phyloP scores from a whole-genome alignment of 352 stramenopile genomes.

The Chrysophaeum taylorii region DNA sequence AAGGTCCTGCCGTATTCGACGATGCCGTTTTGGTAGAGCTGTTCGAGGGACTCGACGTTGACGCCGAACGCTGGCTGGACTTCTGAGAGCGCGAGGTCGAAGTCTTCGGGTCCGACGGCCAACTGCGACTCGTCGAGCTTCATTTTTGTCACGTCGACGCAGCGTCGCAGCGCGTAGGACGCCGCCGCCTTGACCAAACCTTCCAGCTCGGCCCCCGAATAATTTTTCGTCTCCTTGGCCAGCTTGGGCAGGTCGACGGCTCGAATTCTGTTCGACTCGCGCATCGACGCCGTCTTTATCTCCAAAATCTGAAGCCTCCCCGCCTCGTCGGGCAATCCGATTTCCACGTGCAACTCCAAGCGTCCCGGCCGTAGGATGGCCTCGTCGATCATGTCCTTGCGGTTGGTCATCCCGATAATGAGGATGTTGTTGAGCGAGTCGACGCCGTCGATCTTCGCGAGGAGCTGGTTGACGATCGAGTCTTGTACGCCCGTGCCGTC shows the following conservation, averaged over 20 bases:
- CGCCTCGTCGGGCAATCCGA: conserved; percentile 87
- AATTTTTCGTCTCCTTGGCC: conserved; percentile 94
- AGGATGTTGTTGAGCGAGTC: conserved; percentile 98
- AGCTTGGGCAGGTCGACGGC: conserved; percentile 62
- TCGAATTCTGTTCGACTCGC: conserved; percentile 50
- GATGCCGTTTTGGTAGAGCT: conserved; percentile 89
- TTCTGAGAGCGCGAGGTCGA: conserved; percentile 80
- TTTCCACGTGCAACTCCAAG: conserved; percentile 98
- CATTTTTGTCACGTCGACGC: conserved; percentile 62
- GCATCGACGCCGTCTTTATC: conserved; percentile 90
- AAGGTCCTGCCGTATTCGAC: conserved; percentile 88
- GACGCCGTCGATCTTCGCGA: conserved; percentile 98
- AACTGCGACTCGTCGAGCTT: conserved; percentile 53
- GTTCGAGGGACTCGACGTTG: conserved; percentile 79
- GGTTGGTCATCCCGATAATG: conserved; percentile 99
- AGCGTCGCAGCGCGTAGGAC: conserved; percentile 61
- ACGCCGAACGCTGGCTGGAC: conserved; percentile 94
- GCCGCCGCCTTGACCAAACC: conserved; percentile 86
- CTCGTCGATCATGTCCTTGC: conserved; percentile 94
- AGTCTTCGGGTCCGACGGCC: conserved; percentile 69
- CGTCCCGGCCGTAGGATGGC: conserved; percentile 92
- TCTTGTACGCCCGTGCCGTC: conserved; percentile 91
- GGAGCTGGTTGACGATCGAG: conserved; percentile 96
- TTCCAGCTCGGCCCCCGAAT: conserved; percentile 95
- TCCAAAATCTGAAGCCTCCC: conserved; percentile 92